Evolutionary conservation across 805 yeast genomes (phyloP).

Genomic region (Ogataea thermomethanolica): DNA sequence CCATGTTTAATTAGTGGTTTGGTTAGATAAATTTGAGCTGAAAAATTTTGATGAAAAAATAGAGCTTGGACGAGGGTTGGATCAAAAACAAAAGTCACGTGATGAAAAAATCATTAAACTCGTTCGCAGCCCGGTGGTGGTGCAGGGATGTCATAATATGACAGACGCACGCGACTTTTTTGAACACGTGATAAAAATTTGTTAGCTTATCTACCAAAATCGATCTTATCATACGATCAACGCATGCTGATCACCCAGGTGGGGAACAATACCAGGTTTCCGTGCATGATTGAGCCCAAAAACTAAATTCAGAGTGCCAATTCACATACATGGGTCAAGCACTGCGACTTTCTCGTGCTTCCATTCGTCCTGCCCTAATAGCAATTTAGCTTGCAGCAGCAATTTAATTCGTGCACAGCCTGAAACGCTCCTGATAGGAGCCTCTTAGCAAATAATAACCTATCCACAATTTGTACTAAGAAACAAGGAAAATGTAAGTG

Average conservation of each 20-base stretch:
- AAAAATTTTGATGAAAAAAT: constrained; percentile 9
- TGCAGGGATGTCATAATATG: too few relatives aligned
- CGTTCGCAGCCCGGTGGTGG: too few relatives aligned
- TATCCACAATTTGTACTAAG: constrained; percentile 1
- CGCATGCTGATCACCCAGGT: too few relatives aligned
- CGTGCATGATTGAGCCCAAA: too few relatives aligned
- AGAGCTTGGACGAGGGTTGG: background rate
- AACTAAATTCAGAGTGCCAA: too few relatives aligned
- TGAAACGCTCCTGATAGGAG: constrained; percentile 1
- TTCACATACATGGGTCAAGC: too few relatives aligned
- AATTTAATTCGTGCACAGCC: constrained; percentile 8
- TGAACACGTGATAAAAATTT: too few relatives aligned
- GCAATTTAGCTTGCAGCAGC: constrained; percentile 10
- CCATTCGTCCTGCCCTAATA: constrained; percentile 8
- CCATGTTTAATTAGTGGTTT: constrained; percentile 53
- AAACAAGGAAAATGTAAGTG: constrained; percentile 8
- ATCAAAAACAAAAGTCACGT: background rate
- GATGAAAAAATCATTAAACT: background rate
- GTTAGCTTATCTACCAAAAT: too few relatives aligned
- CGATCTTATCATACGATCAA: too few relatives aligned
- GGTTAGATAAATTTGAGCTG: background rate
- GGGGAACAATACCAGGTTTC: too few relatives aligned
- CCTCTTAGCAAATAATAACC: constrained; percentile 8
- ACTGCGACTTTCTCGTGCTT: background rate
- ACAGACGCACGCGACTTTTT: too few relatives aligned